Evolutionary conservation across 257 asterid species (phyloP), one percentile per base, ranked within the genome.

Genomic region (Jacaranda copaia): DNA sequence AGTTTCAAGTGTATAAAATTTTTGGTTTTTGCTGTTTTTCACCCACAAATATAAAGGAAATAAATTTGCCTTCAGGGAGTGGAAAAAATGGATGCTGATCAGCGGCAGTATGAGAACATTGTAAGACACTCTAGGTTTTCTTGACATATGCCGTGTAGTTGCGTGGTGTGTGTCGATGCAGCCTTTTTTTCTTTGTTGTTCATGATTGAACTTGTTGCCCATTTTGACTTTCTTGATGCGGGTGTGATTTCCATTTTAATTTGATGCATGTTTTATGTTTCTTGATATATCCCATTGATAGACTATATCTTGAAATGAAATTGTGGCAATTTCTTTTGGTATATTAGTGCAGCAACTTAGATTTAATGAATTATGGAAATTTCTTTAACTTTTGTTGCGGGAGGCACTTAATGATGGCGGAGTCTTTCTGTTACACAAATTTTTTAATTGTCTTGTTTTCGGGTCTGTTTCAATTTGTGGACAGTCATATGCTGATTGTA

Each of bases 91-190:
- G 90, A 84, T 66, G 84, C 72, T 80, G 90, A 86, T 75, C 85
- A 77, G 73, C 80, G 81, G 80, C 85, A 81, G 79, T 84, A 77
- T 70, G 90, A 84, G 80, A 84, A 75, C 75, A 86, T 86, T 74
- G 90, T 86, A 77, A 84, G 88, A 45, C 72, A 0, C 82, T 77
- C 68, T 52, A 64, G 61, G 46, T 58, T 49, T 39, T 55, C 45
- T n/a, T 49, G 6, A 25, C 57, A 32, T 39, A 20, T 42, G 40
- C 53, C 52, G 4, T 72, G 83, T 67, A 19, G 70, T 68, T 43
- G 36, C 45, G 53, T 69, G 72, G 35, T 55, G 43, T 57, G 78
- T 70, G 67, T 74, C 68, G 57, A 42, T 61, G 52, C 67, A 51
- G 14, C 63, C 67, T 74, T 67, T 39, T 53, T 57, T 62, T 8